Evolutionary conservation across 2,329 filamentous ascomycete genomes (phyloP), one percentile per base, ranked within the genome.

Genomic region (Nannizziopsis barbatae): DNA sequence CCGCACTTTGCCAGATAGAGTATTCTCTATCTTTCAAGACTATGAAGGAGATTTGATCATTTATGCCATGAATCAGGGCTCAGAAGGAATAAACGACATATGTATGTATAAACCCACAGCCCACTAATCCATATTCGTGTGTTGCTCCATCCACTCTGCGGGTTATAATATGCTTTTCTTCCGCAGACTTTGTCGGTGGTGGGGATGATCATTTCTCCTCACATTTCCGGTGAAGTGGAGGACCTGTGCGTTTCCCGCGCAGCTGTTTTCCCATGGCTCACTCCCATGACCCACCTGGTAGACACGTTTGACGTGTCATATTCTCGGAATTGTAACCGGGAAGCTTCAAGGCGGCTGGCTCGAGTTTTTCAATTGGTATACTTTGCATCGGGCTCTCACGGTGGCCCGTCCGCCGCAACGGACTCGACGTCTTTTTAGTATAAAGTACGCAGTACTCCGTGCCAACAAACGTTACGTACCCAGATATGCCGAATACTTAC

Each of bases 241-340:
- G 45, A 17, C n/a, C 36, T 14, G 8, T 30, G 36, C 20, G 30
- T 42, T 47, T 47, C 45, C 38, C 45, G 38, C 31, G 30, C 36
- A 41, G 17, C 45, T 30, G 17, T 5, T 12, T 15, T 27, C 30
- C 33, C 33, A 15, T 40, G 45, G 45, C 35, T 33, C 12, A 31
- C n/a, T 42, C n/a, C 17, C 36, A 32, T 6, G 15, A 30, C 38
- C n/a, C 17, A 47, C 45, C 45, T 47, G 45, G 30, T 18, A 35
- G 36, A 36, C 45, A 47, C 45, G 45, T 47, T 47, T n/a, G 45
- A 47, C 45, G 18, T 47, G 45, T 47, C 45, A 47, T 30, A 47
- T 47, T 30, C 14, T 37, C 45, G 45, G 45, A 42, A 47, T 47
- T 37, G 36, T 42, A 47, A 11, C 45, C 45, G 45, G 45, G 42